A percentile compares a stretch with the other conserved stretches of the same genome.
These are phyloP conservation scores for Penicillium sp. DNA, from an alignment of 2,329 filamentous ascomycete genomes.

Conservation along the genomic window DNA sequence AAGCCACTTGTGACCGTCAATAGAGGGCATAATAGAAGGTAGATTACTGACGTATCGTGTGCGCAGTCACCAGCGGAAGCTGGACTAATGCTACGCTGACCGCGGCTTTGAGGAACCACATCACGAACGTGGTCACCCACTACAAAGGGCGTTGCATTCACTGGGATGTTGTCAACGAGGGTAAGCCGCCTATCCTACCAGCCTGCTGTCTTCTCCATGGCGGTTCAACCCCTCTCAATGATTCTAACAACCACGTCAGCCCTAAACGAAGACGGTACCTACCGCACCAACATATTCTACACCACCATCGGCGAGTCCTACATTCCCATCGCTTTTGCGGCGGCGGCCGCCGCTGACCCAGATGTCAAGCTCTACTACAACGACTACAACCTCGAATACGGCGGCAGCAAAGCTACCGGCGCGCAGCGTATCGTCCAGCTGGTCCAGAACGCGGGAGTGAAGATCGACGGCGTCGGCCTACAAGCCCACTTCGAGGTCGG, in stretches of 20 bases:
- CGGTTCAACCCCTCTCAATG: no score
- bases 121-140: slow-evolving; percentile 42
- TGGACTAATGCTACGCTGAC: slow-evolving; percentile 66
- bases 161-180: slow-evolving; percentile 49
- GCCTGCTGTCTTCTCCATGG: no score
- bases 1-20: no score
- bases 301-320: slow-evolving; percentile 51
- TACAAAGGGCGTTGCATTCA: slow-evolving; percentile 44
- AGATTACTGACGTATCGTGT: no score
- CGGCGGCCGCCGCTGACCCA: slow-evolving; percentile 64
- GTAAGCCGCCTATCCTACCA: slow-evolving; percentile 15
- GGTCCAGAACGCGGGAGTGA: slow-evolving; percentile 42
- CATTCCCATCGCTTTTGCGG: slow-evolving; percentile 53
- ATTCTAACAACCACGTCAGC: slow-evolving; percentile 30
- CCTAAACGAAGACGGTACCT: slow-evolving; percentile 54
- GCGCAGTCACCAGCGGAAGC: slow-evolving; percentile 47
- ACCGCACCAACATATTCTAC: slow-evolving; percentile 48
- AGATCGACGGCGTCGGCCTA: slow-evolving; percentile 56
- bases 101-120: slow-evolving; percentile 56
- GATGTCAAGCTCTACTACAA: slow-evolving; percentile 51
- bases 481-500: slow-evolving; percentile 49
- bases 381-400: slow-evolving; percentile 47
- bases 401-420: slow-evolving; percentile 41
- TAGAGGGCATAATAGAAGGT: no score
- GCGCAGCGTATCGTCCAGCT: slow-evolving; percentile 45